Evolutionary conservation across 768 basidiomycete species (phyloP), one percentile per base, ranked within the genome.

Genomic region (Panus rudis): DNA sequence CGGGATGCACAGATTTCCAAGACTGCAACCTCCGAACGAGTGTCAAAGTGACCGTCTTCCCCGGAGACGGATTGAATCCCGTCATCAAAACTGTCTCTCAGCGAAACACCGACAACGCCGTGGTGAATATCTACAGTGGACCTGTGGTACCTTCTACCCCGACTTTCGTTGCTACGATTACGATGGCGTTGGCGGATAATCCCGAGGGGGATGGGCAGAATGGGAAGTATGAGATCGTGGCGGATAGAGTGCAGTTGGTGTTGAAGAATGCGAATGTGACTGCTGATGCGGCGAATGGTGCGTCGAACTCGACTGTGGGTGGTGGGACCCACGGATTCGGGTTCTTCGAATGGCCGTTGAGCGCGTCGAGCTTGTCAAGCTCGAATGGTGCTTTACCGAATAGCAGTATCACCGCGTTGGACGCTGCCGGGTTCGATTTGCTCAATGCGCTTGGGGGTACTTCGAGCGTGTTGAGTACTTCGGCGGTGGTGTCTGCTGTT

Each of bases 291-390:
- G 58, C 59, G 42, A 62, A 62, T 11, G 58, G 62, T 4, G 64
- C 57, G 24, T 55, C 63, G 6, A 64, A 58, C 32, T 58, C 63
- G 2, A 60, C 65, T 20, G 53, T 60, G 26, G 61, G 55, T 22
- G 51, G 52, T 12, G 59, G 64, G 11, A 67, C 68, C 27, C 67
- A 59, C 17, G 79, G 80, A 2, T 92, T 89, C 56, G 94, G 94
- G 11, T 81, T 96, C 52, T 82, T 88, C 50, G 94, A 98, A 61
- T 98, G 87, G 87, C 79, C 84, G 19, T 63, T 84, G 24, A 64
- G 63, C 41, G 59, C 55, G 16, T 42, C 65, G 8, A 61, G 63
- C 2, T 45, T 64, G 25, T 61, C 72, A 19, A 81, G 89, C 55
- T 83, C 81, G 6, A 79, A 79, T 3, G 64, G 73, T 10, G 58